Percentiles rank a stretch among this genome's conserved stretches.
These are phyloP conservation scores for Collybia mongolica DNA, from an alignment of 768 basidiomycete species.

Conservation along the genomic window DNA sequence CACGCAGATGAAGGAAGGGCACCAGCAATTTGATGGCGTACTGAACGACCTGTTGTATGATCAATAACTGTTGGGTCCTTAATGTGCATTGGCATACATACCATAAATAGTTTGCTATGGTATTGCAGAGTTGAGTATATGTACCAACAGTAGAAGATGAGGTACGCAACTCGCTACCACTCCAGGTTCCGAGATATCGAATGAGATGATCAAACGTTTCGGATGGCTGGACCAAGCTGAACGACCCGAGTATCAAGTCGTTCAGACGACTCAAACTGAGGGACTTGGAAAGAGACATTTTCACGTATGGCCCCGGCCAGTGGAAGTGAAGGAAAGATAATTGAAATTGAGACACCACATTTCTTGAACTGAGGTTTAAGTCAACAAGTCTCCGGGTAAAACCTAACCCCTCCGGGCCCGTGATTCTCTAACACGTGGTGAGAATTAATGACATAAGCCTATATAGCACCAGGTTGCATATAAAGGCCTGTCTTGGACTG, in stretches of 20 bases:
- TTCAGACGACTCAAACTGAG: constrained; percentile 51
- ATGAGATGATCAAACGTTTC: constrained; percentile 70
- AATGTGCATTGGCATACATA: constrained; percentile 33
- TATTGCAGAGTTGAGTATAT: constrained; percentile 4
- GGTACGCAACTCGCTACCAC: constrained; percentile 78
- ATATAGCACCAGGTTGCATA: constrained; percentile 24
- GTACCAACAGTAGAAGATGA: constrained; percentile 2
- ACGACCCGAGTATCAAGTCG: constrained; percentile 64
- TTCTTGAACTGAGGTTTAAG: too few species aligned
- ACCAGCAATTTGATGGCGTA: constrained; percentile 70
- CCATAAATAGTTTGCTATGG: constrained; percentile 74
- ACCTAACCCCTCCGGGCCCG: constrained; percentile 7
- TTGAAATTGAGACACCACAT: too few species aligned
- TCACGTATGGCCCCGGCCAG: not conserved
- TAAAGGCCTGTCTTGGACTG: constrained; percentile 4
- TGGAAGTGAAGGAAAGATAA: not conserved
- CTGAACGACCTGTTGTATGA: constrained; percentile 57
- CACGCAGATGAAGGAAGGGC: constrained; percentile 65
- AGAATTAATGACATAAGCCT: constrained; percentile 46
- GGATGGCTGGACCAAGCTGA: constrained; percentile 56
- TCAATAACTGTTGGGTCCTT: not conserved
- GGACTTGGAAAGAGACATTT: constrained; percentile 56
- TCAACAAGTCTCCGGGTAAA: too few species aligned
- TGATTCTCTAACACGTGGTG: constrained; percentile 19
- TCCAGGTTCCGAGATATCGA: constrained; percentile 79